Conservation (phyloP, 306 rosid species). For the Cicer yamashitae region DNA sequence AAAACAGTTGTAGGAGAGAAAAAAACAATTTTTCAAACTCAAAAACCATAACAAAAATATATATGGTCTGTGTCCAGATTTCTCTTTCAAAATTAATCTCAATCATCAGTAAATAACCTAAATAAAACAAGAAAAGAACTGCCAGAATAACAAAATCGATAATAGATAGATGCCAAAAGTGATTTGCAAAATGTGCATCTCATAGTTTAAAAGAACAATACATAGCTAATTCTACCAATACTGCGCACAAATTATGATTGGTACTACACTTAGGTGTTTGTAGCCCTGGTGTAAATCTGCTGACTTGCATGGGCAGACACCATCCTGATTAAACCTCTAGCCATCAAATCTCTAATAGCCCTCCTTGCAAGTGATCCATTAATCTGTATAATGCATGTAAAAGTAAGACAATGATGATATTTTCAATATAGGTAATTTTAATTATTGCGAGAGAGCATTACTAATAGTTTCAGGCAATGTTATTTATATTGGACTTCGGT, state of each 20-base stretch:
- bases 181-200: conserved; percentile 20
- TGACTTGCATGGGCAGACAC: conserved; percentile 68
- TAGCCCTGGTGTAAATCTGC: conserved; percentile 76
- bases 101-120: not conserved
- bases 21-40: no score
- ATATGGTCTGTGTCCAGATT: no score
- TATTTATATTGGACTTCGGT: not conserved
- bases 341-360: conserved; percentile 73
- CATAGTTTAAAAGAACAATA: conserved; percentile 43
- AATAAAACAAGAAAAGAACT: not conserved
- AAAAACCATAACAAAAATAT: no score
- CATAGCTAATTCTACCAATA: conserved; percentile 37
- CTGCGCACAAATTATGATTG: conserved; percentile 1
- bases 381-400: conserved; percentile 47
- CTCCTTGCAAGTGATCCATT: conserved; percentile 73
- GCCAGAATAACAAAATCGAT: conserved; percentile 2
- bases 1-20: no score
- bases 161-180: conserved; percentile 27
- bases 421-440: not conserved
- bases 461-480: not conserved
- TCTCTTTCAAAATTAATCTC: not conserved
- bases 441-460: not conserved
- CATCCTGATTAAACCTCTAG: conserved; percentile 68
- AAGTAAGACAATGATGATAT: not conserved
- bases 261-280: conserved; percentile 59